Conservation (phyloP, 1,284 basidiomycete species). For the Fomitopsis betulina region DNA sequence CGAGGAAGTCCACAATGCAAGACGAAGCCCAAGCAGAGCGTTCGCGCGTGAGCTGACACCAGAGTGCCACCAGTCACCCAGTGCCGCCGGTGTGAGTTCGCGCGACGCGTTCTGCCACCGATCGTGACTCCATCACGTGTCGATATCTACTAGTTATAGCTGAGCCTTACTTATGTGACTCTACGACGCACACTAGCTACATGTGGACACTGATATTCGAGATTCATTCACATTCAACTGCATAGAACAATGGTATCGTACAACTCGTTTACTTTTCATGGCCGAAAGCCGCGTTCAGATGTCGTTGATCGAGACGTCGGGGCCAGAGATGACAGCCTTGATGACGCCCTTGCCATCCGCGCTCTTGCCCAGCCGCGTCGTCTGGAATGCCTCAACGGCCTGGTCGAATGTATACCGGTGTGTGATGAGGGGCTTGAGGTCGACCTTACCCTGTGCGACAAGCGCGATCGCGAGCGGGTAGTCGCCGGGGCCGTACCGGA, state of each 20-base stretch:
- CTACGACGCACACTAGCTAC: not conserved
- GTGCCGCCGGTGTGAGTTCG: not conserved
- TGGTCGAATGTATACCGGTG: conserved; percentile 76
- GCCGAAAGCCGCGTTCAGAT: not conserved
- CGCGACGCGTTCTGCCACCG: not conserved
- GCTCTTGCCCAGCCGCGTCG: conserved; percentile 76
- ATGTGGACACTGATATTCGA: not conserved
- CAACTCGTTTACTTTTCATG: not conserved
- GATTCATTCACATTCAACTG: not conserved
- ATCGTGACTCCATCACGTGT: not conserved
- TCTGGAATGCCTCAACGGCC: conserved; percentile 78
- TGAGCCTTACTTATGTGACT: not conserved
- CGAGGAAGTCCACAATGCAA: not conserved
- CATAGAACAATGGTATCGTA: conserved; percentile 4
- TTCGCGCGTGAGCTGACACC: no score
- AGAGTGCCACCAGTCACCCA: no score
- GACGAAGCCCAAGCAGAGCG: no score
- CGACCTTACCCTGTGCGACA: conserved; percentile 72
- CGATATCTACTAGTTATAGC: no score
- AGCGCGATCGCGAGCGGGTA: conserved; percentile 85
- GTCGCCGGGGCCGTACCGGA: conserved; percentile 84
- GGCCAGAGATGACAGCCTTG: conserved; percentile 76
- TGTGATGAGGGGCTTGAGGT: conserved; percentile 87
- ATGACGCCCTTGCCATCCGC: conserved; percentile 71
- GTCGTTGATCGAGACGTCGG: conserved; percentile 42